A percentile compares a stretch with the other conserved stretches of the same genome.
Conservation (phyloP, 2,329 filamentous ascomycete species). For the Monosporascus sp. region DNA sequence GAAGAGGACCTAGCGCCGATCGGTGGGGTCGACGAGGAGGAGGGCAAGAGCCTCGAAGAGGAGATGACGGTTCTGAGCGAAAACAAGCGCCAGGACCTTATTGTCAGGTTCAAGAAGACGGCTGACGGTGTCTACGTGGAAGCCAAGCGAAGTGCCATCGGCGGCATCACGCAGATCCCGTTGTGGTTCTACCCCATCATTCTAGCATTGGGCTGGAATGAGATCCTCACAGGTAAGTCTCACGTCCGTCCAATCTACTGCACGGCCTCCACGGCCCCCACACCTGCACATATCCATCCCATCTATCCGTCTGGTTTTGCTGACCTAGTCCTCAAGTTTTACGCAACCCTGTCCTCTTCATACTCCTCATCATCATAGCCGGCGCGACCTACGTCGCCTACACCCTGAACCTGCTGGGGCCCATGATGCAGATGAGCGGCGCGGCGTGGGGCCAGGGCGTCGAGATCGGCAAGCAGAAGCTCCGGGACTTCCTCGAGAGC, state of each 20-base stretch:
- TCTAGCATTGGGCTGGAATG: slow-evolving; percentile 95
- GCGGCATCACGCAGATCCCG: slow-evolving; percentile 88
- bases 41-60: slow-evolving; percentile 89
- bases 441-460: slow-evolving; percentile 81
- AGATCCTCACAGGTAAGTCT: slow-evolving; percentile 81
- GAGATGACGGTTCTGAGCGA: slow-evolving; percentile 95
- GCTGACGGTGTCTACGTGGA: slow-evolving; percentile 97
- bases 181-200: slow-evolving; percentile 91
- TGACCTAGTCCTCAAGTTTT: slow-evolving; percentile 55
- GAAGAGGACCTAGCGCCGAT: slow-evolving; percentile 88
- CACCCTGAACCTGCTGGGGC: slow-evolving; percentile 89
- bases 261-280: neutral
- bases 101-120: slow-evolving; percentile 95
- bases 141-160: slow-evolving; percentile 93
- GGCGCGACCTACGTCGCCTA: slow-evolving; percentile 84
- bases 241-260: neutral
- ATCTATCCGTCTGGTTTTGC: neutral
- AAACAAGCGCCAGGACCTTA: slow-evolving; percentile 82
- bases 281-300: too few relatives aligned
- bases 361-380: slow-evolving; percentile 73
- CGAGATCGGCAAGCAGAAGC: slow-evolving; percentile 85
- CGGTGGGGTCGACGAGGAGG: slow-evolving; percentile 89
- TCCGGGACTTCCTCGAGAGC: slow-evolving; percentile 83
- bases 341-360: slow-evolving; percentile 87
- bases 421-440: slow-evolving; percentile 91